These are phyloP conservation scores for Kodamaea kaohsiungensis DNA, from an alignment of 805 yeast species.

Conservation along the genomic window DNA sequence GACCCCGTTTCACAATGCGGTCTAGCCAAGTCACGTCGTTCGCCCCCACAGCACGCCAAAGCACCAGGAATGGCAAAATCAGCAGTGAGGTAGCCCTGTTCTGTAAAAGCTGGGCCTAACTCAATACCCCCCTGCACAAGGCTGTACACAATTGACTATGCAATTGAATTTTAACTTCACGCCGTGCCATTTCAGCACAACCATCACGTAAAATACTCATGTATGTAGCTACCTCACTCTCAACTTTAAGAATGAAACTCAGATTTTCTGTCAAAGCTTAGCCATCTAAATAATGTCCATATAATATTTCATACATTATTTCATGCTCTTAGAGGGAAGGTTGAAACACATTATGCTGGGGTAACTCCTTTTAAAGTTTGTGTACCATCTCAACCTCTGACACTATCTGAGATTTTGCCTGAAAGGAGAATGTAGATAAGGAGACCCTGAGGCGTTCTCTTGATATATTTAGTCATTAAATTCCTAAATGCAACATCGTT, in stretches of 20 bases:
- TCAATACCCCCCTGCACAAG: neutral
- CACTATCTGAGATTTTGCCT: neutral
- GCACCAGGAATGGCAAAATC: neutral
- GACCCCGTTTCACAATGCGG: neutral
- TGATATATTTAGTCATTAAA: neutral
- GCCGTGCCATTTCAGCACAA: neutral
- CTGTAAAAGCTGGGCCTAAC: neutral
- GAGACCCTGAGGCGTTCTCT: neutral
- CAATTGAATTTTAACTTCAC: neutral
- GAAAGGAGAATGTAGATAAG: neutral
- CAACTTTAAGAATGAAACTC: neutral
- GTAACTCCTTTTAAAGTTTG: neutral
- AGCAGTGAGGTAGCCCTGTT: neutral
- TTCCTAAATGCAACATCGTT: neutral
- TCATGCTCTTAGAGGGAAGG: neutral
- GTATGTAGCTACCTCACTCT: neutral
- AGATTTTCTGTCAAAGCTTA: neutral
- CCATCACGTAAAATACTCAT: neutral
- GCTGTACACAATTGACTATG: neutral
- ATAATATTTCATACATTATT: too few species aligned
- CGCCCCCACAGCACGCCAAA: conserved; percentile 1
- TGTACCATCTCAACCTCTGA: neutral
- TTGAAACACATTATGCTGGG: neutral
- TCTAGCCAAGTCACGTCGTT: neutral
- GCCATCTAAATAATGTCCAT: neutral